Percentiles rank a stretch among this genome's conserved stretches.
These are phyloP conservation scores for Boletellus sp. DNA, from an alignment of 768 basidiomycete genomes.

Conservation along the genomic window DNA sequence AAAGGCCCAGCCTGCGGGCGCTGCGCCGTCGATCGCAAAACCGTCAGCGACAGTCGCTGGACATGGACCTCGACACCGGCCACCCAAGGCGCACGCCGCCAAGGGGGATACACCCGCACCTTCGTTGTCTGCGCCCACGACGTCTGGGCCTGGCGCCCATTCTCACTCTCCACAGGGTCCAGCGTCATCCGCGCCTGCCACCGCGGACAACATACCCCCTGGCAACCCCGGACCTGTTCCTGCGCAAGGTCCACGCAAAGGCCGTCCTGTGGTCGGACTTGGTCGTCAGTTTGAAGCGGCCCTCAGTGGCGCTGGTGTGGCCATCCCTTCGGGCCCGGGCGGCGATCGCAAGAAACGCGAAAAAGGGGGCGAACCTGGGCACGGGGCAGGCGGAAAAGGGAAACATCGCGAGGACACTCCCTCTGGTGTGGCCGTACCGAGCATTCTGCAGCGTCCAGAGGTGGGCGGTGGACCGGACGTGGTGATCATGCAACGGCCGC, in stretches of 20 bases:
- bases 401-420: conserved; percentile 16
- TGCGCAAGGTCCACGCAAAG: conserved; percentile 31
- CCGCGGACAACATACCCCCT: neutral
- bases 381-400: neutral
- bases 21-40: conserved; percentile 7
- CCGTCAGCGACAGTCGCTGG: too few relatives aligned
- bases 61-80: conserved; percentile 13
- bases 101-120: conserved; percentile 7
- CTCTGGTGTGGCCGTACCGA: conserved; percentile 5
- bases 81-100: conserved; percentile 9
- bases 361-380: conserved; percentile 24
- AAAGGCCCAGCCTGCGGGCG: conserved; percentile 1
- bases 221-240: neutral
- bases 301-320: conserved; percentile 57
- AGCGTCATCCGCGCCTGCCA: neutral
- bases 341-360: conserved; percentile 36
- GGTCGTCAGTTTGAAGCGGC: conserved; percentile 73
- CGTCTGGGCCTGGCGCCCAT: neutral
- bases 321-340: conserved; percentile 13
- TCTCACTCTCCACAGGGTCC: neutral
- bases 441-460: conserved; percentile 27
- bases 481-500: conserved; percentile 10
- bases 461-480: conserved; percentile 5
- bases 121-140: neutral
- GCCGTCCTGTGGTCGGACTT: conserved; percentile 58